Base-by-base conservation (phyloP, 768 basidiomycete genomes). In the Leccinum subgranulosum region DNA sequence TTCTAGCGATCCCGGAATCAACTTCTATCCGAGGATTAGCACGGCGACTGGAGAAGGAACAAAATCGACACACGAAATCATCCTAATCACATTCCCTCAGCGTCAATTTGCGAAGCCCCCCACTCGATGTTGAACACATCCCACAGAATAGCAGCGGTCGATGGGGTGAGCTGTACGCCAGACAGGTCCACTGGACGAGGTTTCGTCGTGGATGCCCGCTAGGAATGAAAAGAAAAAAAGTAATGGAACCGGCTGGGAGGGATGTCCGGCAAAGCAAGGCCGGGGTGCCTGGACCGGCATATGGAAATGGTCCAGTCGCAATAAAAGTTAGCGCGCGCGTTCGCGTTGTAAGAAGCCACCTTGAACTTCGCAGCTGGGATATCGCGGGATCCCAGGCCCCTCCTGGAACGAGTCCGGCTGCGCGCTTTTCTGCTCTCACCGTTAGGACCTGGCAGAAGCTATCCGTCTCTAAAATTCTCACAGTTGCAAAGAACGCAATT, bases 121-220 rank as follows among this genome's bases (percentile, higher is more conserved):
- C 48, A 49, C 9, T 49, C 48, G 56, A 97, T 87, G 9, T 85
- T 84, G 61, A 98, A 85, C 14, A 97, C 85, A 72, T 98, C 96
- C 0, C 95, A 88, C 17, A 99, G 79, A 17, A 94, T 86, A 12
- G 87, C 85, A 0, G 92, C 88, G 4, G 39, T 19, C 4, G 39
- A n/a, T n/a, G n/a, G 39, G 10, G 39, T 41, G 39, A 41, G 39
- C n/a, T 41, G 39, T 9, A 41, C n/a, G n/a, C 39, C 39, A 41
- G 39, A 41, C 9, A 41, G n/a, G 39, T 41, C n/a, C 39, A 41
- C 39, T 4, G 39, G 19, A n/a, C 39, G 39, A n/a, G 39, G 39
- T 41, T 19, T 41, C 39, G 39, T 41, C 15, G n/a, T 10, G 39
- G 39, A 19, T 41, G 39, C 17, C n/a, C 39, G 39, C 39, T 19